A percentile compares a stretch with the other conserved stretches of the same genome.
Conservation (phyloP, 1,284 basidiomycete species). For the Singerocomus inundabilis region DNA sequence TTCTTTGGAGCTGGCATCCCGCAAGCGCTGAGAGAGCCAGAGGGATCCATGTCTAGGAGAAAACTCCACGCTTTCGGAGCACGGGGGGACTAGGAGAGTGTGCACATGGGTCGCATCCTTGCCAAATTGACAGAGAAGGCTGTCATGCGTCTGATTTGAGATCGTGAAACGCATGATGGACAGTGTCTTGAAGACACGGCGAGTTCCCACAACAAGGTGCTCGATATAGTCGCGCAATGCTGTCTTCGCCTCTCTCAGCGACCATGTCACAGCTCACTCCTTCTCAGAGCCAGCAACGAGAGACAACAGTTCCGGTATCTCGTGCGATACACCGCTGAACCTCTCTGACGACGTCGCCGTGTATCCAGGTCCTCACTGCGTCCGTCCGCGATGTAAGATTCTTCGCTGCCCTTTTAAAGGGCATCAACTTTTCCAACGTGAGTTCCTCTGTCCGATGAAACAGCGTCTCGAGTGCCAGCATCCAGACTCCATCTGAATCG, state of each 20-base stretch:
- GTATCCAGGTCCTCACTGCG: constrained; percentile 65
- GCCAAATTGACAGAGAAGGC: constrained; percentile 29
- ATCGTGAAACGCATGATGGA: constrained; percentile 38
- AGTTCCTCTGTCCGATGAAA: constrained; percentile 19
- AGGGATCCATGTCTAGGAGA: constrained; percentile 16
- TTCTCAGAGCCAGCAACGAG: constrained; percentile 25
- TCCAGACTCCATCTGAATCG: neutral
- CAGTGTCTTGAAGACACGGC: neutral
- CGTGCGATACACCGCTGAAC: neutral
- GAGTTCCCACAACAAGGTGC: no score
- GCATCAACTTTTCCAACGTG: constrained; percentile 77
- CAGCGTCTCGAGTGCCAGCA: neutral
- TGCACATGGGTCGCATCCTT: constrained; percentile 5
- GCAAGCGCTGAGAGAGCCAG: constrained; percentile 11
- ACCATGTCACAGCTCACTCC: constrained; percentile 21
- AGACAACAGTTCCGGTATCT: constrained; percentile 25
- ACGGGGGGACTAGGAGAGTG: constrained; percentile 24
- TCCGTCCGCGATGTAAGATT: constrained; percentile 79
- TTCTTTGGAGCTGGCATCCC: constrained; percentile 15
- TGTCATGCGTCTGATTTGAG: constrained; percentile 45
- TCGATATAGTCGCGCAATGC: no score
- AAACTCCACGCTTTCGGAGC: constrained; percentile 26
- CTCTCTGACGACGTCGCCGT: constrained; percentile 1
- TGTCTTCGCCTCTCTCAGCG: no score
- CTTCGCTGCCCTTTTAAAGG: constrained; percentile 71